A percentile compares a stretch with the other conserved stretches of the same genome.
phyloP scores from a whole-genome alignment of 352 stramenopile genomes.

The Pythium pyrilobum region DNA sequence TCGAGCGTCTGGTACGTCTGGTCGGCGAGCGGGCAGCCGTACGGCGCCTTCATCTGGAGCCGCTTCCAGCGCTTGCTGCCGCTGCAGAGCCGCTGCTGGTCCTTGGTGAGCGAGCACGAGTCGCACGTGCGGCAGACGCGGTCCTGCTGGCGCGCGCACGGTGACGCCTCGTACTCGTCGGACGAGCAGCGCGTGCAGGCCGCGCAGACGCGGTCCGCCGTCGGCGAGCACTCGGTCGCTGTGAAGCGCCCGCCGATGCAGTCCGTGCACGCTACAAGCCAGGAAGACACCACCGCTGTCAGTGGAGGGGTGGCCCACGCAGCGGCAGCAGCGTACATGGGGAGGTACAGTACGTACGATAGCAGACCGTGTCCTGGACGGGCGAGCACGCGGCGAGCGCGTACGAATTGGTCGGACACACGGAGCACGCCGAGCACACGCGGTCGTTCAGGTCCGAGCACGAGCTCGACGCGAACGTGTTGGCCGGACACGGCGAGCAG shows the following conservation, averaged over 20 bases:
- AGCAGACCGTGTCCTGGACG: conserved; percentile 56
- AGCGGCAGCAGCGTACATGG: too few relatives aligned
- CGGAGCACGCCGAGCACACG: conserved; percentile 43
- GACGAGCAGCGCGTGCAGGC: conserved; percentile 59
- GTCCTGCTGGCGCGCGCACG: conserved; percentile 44
- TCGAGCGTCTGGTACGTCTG: conserved; percentile 61
- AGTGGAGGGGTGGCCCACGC: too few relatives aligned
- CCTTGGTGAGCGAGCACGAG: conserved; percentile 57
- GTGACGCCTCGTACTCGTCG: conserved; percentile 65
- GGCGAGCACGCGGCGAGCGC: conserved; percentile 40
- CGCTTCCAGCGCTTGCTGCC: conserved; percentile 56
- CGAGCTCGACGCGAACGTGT: conserved; percentile 39
- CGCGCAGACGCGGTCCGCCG: conserved; percentile 47
- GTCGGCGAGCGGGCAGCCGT: conserved; percentile 50
- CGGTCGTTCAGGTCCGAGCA: conserved; percentile 61
- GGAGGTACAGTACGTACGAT: conserved; percentile 36
- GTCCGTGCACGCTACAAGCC: conserved; percentile 51
- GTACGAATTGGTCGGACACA: conserved; percentile 59
- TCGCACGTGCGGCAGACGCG: conserved; percentile 72
- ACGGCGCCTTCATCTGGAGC: conserved; percentile 56
- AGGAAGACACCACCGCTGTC: neutral
- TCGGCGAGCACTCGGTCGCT: conserved; percentile 39
- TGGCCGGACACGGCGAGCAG: conserved; percentile 42
- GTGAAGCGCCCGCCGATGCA: conserved; percentile 49
- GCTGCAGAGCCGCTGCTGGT: conserved; percentile 49